Evolutionary conservation across 129 eudicot species (phyloP).

Genomic region (Flaveria bidentis): DNA sequence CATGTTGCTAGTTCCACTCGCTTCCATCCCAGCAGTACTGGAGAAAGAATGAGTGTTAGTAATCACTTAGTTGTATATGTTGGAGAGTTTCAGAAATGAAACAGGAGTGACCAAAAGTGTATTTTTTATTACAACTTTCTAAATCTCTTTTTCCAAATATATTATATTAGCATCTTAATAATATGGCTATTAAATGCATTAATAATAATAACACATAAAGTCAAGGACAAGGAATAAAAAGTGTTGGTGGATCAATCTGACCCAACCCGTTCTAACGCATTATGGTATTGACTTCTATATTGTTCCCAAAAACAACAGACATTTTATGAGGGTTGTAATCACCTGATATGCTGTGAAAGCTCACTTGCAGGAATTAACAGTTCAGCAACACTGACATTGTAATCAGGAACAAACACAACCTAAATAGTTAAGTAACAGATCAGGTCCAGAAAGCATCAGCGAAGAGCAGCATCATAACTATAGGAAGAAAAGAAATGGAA

Average conservation of each 20-base stretch:
- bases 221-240: not conserved
- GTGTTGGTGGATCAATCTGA: not conserved
- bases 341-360: constrained; percentile 98
- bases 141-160: not conserved
- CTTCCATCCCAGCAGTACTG: constrained; percentile 99
- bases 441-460: constrained; percentile 13
- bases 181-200: not conserved
- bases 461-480: constrained; percentile 12
- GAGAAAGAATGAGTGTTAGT: constrained; percentile 16
- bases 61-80: not conserved
- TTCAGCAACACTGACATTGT: constrained; percentile 96
- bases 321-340: constrained; percentile 4
- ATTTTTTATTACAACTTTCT: not conserved
- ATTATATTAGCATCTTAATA: not conserved
- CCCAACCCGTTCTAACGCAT: not conserved
- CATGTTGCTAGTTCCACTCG: constrained; percentile 99
- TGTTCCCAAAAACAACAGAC: constrained; percentile 10
- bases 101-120: not conserved
- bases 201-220: not conserved
- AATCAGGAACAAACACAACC: constrained; percentile 96
- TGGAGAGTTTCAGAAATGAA: not conserved
- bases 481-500: not conserved
- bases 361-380: constrained; percentile 89
- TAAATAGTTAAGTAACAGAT: constrained; percentile 27
- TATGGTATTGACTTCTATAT: constrained; percentile 11